These are phyloP conservation scores for Vigna unguiculata DNA, from an alignment of 306 rosid genomes.

Conservation along the genomic window DNA sequence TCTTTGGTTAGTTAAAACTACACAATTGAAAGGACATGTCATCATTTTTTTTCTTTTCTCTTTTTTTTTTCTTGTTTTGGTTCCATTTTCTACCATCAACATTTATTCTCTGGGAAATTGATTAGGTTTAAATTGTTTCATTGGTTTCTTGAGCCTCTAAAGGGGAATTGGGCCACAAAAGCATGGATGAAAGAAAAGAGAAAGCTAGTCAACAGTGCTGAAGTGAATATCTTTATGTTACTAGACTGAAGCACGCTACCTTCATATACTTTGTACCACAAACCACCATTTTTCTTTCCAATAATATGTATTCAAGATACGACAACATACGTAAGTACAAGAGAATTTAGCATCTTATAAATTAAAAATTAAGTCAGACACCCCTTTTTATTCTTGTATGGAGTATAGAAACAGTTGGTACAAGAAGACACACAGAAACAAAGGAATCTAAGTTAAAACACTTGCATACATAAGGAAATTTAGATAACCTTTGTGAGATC, in stretches of 20 bases:
- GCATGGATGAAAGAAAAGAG: not conserved
- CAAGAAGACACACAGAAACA: too few species aligned
- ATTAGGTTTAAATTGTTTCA: not conserved
- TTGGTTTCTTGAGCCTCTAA: not conserved
- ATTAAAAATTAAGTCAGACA: too few species aligned
- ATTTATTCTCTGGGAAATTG: not conserved
- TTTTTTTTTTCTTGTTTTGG: not conserved
- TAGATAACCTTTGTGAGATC: too few species aligned
- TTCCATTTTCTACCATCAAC: not conserved
- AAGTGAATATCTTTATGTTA: constrained; percentile 10
- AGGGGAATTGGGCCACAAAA: not conserved
- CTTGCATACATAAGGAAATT: too few species aligned
- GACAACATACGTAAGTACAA: too few species aligned
- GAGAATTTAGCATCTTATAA: too few species aligned
- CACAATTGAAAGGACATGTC: constrained; percentile 11
- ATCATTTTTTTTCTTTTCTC: not conserved
- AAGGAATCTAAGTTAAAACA: too few species aligned
- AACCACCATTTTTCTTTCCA: not conserved
- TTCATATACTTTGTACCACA: not conserved
- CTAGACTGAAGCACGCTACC: not conserved
- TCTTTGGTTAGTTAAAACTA: constrained; percentile 48
- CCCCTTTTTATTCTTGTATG: too few species aligned
- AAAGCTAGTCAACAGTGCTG: constrained; percentile 22
- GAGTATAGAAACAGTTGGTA: too few species aligned
- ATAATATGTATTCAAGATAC: not conserved